Base-by-base conservation (phyloP, 1,284 basidiomycete genomes). In the Rhodotorula mucilaginosa region DNA sequence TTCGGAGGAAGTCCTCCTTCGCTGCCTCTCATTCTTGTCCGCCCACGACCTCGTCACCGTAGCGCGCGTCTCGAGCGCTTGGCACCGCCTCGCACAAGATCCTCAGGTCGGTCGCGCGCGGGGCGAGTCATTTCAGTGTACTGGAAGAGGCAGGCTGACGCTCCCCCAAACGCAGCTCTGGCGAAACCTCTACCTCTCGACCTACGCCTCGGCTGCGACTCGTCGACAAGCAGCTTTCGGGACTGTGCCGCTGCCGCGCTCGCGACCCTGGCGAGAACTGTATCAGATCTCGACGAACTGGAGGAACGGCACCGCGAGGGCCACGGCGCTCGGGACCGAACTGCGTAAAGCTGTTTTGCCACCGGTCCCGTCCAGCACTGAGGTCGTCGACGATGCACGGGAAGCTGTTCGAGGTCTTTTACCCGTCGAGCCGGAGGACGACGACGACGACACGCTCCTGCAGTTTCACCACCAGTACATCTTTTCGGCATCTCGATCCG, bases 211-310 rank as follows among this genome's bases (percentile, higher is more conserved):
- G 2, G n/a, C 68, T 2, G 23, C 65, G 8, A 59, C 48, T 5
- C 58, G 70, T 6, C 54, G 70, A 29, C 67, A 54, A 15, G 67
- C 54, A 0, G 13, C 29, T 4, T 3, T 16, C 16, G 61, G 44
- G 26, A 13, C 12, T 10, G 62, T 16, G 2, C 5, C 16, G 34
- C 19, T 61, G 18, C 3, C 21, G 18, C 54, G 60, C 4, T 52
- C 61, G 7, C 21, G 71, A 49, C 76, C 77, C 0, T 78, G 76
- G 76, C 68, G 72, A 5, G 76, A 77, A 23, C 66, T 78, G 29
- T 77, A 65, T 70, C 71, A 74, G 64, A 65, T 77, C 29, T 71
- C 70, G 46, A 67, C 67, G 6, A 78, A 78, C 49, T 78, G 77
- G 77, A 58, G 70, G 12, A 67, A 64, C 7, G 77, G 77, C 3